Evolutionary conservation across 1,284 basidiomycete genomes (phyloP).

Genomic region (Malassezia dermatis): DNA sequence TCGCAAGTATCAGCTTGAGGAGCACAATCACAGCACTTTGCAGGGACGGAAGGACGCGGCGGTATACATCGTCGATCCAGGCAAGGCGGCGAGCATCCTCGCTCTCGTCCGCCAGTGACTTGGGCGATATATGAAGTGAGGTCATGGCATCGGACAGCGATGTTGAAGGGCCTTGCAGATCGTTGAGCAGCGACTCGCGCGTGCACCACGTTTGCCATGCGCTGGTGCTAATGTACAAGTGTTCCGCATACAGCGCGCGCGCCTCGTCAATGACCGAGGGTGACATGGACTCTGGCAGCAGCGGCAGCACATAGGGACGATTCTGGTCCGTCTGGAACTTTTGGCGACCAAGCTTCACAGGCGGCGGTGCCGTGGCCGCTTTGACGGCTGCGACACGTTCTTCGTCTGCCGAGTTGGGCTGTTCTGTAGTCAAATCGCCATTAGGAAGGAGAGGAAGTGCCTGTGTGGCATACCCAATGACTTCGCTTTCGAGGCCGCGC

Average conservation of each 20-base stretch:
- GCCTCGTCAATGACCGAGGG: conserved; percentile 94
- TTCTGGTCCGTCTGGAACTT: conserved; percentile 96
- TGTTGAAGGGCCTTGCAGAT: conserved; percentile 25
- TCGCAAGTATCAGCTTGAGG: conserved; percentile 43
- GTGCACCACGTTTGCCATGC: conserved; percentile 78
- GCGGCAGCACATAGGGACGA: conserved; percentile 89
- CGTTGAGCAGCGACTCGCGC: conserved; percentile 12
- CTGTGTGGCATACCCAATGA: conserved; percentile 34
- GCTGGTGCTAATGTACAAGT: conserved; percentile 80
- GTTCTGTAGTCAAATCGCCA: neutral
- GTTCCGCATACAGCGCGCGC: conserved; percentile 73
- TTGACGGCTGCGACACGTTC: conserved; percentile 3
- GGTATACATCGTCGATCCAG: conserved; percentile 39
- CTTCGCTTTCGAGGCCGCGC: conserved; percentile 43
- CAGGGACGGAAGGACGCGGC: conserved; percentile 32
- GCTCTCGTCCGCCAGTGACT: neutral
- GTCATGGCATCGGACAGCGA: conserved; percentile 34
- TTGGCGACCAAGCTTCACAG: conserved; percentile 79
- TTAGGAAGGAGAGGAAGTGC: neutral
- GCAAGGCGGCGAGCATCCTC: conserved; percentile 32
- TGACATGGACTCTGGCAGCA: conserved; percentile 61
- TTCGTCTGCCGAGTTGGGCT: neutral
- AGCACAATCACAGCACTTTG: conserved; percentile 45
- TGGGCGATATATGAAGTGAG: conserved; percentile 17
- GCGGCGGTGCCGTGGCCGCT: conserved; percentile 19